Base-by-base conservation (phyloP, 2,329 filamentous ascomycete species). In the Colletotrichum sp. region DNA sequence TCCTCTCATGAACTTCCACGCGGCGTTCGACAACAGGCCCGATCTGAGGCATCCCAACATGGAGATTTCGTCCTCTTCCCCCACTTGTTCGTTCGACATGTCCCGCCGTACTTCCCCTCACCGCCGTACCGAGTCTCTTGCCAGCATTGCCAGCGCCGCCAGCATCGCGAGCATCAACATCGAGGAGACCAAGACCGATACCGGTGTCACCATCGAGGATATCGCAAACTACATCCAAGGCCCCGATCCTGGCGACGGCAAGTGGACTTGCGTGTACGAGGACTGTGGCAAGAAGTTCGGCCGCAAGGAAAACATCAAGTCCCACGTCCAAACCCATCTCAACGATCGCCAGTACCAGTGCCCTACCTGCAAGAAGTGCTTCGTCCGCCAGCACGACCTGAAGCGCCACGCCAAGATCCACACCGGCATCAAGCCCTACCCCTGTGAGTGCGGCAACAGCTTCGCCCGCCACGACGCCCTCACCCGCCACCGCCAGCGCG, bases 241-340 rank as follows among this genome's bases (percentile, higher is more conserved):
- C 2, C 94, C 94, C 0, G 94, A 95, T 79, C 87, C 92, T 4
- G 83, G 84, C n/a, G 94, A 96, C 79, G 93, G 93, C 79, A 96
- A 95, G 84, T 97, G 94, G 93, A 88, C 93, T 8, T 97, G 94
- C 82, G 85, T 92, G n/a, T 96, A 87, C 73, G 89, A 95, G 10
- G 93, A 93, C 32, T 99, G 97, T 85, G 91, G 93, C 79, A 98
- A 98, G 85, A 92, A 93, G 69, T 99, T 99, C 82, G 96, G 96
- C n/a, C 92, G 97, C 80, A 98, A 98, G 84, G 97, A 99, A 85
- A 99, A 99, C 86, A 98, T 99, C 88, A 98, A 98, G 84, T 98
- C 96, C 1, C 97, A 99, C 84, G 95, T 99, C 16, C 97, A 99
- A 86, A 99, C 97, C 5, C 97, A 99, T 85, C 93, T 99, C 78